Evolutionary conservation across 345 rosid species (phyloP).

Genomic region (Populus pruinosa): DNA sequence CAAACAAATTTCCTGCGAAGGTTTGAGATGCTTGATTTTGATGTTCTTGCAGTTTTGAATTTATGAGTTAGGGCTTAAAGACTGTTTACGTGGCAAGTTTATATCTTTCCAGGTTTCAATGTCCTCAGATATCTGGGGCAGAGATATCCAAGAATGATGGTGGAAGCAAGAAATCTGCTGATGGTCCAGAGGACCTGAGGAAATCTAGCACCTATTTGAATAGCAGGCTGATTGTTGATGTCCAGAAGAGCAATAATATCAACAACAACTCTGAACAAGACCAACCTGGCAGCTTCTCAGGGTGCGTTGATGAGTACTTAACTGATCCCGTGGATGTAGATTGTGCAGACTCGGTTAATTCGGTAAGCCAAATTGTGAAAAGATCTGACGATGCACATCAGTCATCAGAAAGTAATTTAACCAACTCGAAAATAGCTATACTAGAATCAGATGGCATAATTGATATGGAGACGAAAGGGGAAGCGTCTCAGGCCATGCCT

Average conservation of each 20-base stretch:
- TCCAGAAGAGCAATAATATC: conserved; percentile 17
- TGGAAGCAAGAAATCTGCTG: conserved; percentile 6
- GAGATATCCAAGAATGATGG: conserved; percentile 13
- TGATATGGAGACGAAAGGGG: conserved; percentile 6
- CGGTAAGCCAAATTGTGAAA: conserved; percentile 7
- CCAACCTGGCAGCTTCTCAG: conserved; percentile 35
- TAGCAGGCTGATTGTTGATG: conserved; percentile 4
- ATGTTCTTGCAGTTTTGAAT: not conserved
- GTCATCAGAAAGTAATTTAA: conserved; percentile 15
- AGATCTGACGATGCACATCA: conserved; percentile 17
- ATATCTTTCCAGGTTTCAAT: conserved; percentile 32
- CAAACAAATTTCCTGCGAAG: conserved; percentile 32
- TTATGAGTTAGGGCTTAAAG: not conserved
- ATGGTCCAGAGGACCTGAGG: conserved; percentile 12
- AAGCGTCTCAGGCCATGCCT: conserved; percentile 3
- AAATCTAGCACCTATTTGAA: conserved; percentile 11
- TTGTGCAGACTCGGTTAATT: conserved; percentile 28
- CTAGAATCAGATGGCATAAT: conserved; percentile 11
- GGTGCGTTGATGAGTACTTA: conserved; percentile 39
- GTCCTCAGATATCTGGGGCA: conserved; percentile 15
- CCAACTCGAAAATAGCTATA: conserved; percentile 2
- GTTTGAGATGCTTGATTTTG: conserved; percentile 24
- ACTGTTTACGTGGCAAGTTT: not conserved
- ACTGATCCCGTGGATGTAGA: conserved; percentile 38
- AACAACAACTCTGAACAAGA: conserved; percentile 14